Conservation (phyloP, 2,329 filamentous ascomycete genomes). For the Xylariaceae sp. region DNA sequence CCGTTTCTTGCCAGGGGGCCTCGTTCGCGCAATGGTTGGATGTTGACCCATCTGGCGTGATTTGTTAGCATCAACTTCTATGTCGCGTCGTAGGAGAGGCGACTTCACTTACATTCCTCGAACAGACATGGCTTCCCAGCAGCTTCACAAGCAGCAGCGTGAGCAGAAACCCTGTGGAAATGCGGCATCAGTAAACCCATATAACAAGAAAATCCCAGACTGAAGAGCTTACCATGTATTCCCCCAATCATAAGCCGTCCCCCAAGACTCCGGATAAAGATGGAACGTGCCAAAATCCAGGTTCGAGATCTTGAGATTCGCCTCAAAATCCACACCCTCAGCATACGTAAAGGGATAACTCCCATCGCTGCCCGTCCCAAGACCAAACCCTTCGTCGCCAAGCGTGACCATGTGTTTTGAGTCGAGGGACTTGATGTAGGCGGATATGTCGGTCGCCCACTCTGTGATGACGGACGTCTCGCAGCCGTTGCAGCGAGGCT, state of each 20-base stretch:
- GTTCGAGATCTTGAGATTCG: constrained; percentile 28
- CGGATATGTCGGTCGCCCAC: constrained; percentile 54
- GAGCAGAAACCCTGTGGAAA: constrained; percentile 30
- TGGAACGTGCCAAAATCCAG: constrained; percentile 35
- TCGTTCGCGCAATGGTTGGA: constrained; percentile 30
- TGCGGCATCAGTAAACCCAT: not conserved
- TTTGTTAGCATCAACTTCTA: not conserved
- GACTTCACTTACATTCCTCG: constrained; percentile 36
- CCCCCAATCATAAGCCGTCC: constrained; percentile 33
- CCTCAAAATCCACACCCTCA: constrained; percentile 49
- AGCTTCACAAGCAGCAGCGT: constrained; percentile 36
- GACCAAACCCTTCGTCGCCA: constrained; percentile 51
- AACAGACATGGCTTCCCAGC: constrained; percentile 38
- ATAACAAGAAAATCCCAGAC: not conserved
- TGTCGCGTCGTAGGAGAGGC: not conserved
- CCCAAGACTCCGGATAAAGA: constrained; percentile 36
- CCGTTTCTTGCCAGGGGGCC: constrained; percentile 29
- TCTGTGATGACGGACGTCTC: constrained; percentile 47
- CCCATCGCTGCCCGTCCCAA: constrained; percentile 37
- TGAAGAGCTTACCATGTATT: constrained; percentile 25
- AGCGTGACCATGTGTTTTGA: constrained; percentile 57
- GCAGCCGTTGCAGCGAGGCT: constrained; percentile 56
- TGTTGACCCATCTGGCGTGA: constrained; percentile 24
- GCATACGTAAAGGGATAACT: constrained; percentile 47
- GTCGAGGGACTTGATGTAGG: constrained; percentile 61